Conservation (phyloP, 2,329 filamentous ascomycete genomes). For the Chaetomiaceae sp. region DNA sequence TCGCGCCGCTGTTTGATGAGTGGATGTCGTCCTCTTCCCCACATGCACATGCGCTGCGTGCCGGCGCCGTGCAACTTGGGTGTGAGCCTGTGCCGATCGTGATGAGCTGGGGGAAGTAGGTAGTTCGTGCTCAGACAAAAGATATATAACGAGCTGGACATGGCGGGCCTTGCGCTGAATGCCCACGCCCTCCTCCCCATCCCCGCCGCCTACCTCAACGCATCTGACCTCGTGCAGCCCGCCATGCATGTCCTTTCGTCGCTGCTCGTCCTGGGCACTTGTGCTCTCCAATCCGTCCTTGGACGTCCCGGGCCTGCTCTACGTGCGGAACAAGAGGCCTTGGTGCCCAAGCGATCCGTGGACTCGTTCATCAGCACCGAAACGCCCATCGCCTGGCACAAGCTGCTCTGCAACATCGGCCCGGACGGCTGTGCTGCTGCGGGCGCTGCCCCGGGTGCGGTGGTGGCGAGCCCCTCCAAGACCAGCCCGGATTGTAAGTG, state of each 20-base stretch:
- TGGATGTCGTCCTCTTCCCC: too few species aligned
- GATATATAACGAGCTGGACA: constrained; percentile 13
- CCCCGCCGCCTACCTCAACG: constrained; percentile 11
- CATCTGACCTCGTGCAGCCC: constrained; percentile 16
- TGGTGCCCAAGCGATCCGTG: constrained; percentile 42
- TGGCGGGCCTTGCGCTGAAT: constrained; percentile 16
- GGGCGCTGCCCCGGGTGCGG: constrained; percentile 44
- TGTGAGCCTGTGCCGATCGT: too few species aligned
- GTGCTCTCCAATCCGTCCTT: constrained; percentile 46
- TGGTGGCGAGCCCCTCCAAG: constrained; percentile 52
- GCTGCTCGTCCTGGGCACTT: constrained; percentile 44
- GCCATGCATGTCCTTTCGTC: constrained; percentile 41
- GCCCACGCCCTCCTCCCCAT: constrained; percentile 12
- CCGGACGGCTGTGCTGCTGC: constrained; percentile 43
- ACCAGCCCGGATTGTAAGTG: constrained; percentile 49
- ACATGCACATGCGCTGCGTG: too few species aligned
- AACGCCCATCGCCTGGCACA: constrained; percentile 43
- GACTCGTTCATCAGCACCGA: constrained; percentile 49
- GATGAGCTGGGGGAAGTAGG: too few species aligned
- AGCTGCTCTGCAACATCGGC: constrained; percentile 56
- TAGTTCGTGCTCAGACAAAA: not conserved
- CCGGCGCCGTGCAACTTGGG: too few species aligned
- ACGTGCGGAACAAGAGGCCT: constrained; percentile 28
- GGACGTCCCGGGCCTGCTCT: constrained; percentile 36
- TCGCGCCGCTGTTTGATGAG: too few species aligned